These are phyloP conservation scores for Ophiostoma perfectum DNA, from an alignment of 2,329 filamentous ascomycete genomes.

Conservation along the genomic window DNA sequence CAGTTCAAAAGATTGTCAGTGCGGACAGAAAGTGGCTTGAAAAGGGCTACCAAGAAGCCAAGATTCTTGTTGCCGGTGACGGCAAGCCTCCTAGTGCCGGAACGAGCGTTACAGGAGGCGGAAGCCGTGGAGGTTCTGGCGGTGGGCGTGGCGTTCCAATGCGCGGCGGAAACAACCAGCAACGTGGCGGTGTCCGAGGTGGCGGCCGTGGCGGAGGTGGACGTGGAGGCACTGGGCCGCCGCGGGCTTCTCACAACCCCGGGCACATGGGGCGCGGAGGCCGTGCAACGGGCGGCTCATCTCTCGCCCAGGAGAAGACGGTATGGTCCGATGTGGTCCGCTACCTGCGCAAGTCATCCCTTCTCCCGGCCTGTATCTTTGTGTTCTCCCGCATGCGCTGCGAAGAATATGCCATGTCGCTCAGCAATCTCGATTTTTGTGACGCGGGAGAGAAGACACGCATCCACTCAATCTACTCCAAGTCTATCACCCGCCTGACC, in stretches of 20 bases:
- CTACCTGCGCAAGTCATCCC: constrained; percentile 76
- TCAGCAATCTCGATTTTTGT: constrained; percentile 93
- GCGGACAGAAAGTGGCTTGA: constrained; percentile 88
- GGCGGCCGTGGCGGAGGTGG: constrained; percentile 49
- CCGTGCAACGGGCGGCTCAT: constrained; percentile 77
- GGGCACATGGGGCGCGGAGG: constrained; percentile 90
- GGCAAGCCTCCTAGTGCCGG: constrained; percentile 37
- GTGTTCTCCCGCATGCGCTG: constrained; percentile 98
- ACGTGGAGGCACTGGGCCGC: constrained; percentile 53
- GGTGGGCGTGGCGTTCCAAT: constrained; percentile 37
- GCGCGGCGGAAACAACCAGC: constrained; percentile 18
- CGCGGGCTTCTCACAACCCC: constrained; percentile 55
- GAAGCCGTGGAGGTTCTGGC: constrained; percentile 36
- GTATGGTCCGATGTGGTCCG: constrained; percentile 96
- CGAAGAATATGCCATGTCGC: constrained; percentile 91
- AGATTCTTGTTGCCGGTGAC: constrained; percentile 32
- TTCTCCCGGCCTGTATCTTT: constrained; percentile 92
- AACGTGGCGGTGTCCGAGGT: constrained; percentile 43
- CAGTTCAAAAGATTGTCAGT: constrained; percentile 90
- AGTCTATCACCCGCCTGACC: constrained; percentile 84
- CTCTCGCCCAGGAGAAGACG: constrained; percentile 89
- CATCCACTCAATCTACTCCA: constrained; percentile 96
- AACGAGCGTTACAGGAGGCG: neutral
- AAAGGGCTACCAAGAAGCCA: constrained; percentile 79
- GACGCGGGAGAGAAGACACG: constrained; percentile 91